These are phyloP conservation scores for Quercus lobata DNA, from an alignment of 331 rosid species.

Conservation along the genomic window DNA sequence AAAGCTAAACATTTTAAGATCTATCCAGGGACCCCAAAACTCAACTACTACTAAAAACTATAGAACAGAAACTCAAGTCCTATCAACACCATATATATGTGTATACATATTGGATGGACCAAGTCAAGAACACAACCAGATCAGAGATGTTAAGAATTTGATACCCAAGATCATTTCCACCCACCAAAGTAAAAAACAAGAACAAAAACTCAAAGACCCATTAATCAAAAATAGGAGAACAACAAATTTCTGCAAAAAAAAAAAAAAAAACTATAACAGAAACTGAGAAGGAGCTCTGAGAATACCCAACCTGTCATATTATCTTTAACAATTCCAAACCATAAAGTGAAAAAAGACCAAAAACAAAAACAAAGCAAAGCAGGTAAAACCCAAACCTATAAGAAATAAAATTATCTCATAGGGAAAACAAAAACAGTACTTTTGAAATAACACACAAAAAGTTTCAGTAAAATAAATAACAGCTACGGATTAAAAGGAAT, in stretches of 20 bases:
- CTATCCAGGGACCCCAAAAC: background rate
- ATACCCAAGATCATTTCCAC: background rate
- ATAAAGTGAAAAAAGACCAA: too few species aligned
- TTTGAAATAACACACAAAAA: background rate
- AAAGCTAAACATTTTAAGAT: background rate
- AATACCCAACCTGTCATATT: background rate
- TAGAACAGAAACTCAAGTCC: background rate
- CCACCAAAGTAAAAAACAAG: background rate
- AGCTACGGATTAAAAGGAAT: background rate
- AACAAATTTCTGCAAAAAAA: background rate
- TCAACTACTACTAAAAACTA: background rate
- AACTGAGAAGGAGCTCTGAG: background rate
- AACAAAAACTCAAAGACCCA: background rate
- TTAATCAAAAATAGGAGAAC: background rate
- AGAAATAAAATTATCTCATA: too few species aligned
- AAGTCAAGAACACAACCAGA: background rate
- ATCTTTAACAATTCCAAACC: background rate
- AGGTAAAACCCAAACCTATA: background rate
- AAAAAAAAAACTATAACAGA: background rate
- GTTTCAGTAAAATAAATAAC: background rate
- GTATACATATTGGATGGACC: background rate
- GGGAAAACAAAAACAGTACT: background rate
- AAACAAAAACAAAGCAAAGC: background rate
- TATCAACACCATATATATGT: background rate
- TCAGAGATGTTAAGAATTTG: background rate